Evolutionary conservation across 768 basidiomycete species (phyloP).

Genomic region (Mycena polygramma): DNA sequence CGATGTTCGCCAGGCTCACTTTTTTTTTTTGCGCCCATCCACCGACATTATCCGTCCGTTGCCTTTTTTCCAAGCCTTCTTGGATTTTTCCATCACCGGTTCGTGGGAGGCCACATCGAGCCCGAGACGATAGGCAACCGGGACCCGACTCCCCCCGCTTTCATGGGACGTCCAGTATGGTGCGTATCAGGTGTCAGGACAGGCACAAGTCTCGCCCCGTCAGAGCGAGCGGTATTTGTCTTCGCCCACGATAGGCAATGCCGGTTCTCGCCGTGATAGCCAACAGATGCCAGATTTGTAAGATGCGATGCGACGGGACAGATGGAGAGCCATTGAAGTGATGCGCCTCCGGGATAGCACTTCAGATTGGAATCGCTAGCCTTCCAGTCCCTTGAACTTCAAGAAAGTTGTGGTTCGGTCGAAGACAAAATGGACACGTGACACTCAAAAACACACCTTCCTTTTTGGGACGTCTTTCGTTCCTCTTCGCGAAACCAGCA

Average conservation of each 20-base stretch:
- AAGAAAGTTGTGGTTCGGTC: too few relatives aligned
- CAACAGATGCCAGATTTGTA: neutral
- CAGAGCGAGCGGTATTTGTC: neutral
- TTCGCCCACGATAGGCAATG: neutral
- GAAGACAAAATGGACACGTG: too few relatives aligned
- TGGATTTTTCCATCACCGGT: neutral
- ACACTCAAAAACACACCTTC: too few relatives aligned
- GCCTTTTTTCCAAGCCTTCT: neutral
- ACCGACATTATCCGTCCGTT: too few relatives aligned
- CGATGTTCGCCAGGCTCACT: neutral
- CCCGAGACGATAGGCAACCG: neutral
- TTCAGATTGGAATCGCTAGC: too few relatives aligned
- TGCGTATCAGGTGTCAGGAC: conserved; percentile 6
- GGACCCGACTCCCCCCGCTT: neutral
- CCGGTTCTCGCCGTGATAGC: neutral
- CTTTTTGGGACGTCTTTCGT: too few relatives aligned
- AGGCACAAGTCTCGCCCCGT: neutral
- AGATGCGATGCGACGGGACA: too few relatives aligned
- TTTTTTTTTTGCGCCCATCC: neutral
- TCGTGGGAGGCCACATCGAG: neutral
- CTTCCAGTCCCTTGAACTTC: too few relatives aligned
- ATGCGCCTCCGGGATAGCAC: neutral
- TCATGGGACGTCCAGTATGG: neutral
- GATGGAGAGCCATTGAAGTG: neutral
- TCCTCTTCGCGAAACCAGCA: too few relatives aligned